Evolutionary conservation across 2,329 filamentous ascomycete genomes (phyloP).

Genomic region (Colletotrichum sp.): DNA sequence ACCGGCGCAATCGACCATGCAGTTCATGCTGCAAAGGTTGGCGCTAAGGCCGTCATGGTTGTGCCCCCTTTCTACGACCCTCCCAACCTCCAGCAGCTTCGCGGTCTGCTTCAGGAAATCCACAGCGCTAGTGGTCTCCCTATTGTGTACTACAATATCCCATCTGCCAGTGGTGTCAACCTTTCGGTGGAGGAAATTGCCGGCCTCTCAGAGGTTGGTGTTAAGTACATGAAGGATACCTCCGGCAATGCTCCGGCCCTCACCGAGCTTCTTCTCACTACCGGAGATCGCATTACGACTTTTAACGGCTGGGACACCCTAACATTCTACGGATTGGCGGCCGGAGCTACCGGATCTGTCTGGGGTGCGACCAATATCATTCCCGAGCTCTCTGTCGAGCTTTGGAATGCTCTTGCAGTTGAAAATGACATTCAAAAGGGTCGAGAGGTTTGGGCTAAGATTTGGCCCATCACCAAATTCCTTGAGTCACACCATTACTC

Average conservation of each 20-base stretch:
- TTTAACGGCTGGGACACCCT: constrained; percentile 61
- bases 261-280: constrained; percentile 52
- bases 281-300: constrained; percentile 41
- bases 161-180: constrained; percentile 47
- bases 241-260: constrained; percentile 55
- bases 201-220: constrained; percentile 46
- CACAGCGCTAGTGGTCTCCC: constrained; percentile 43
- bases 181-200: constrained; percentile 48
- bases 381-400: constrained; percentile 50
- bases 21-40: constrained; percentile 39
- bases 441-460: constrained; percentile 52
- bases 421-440: constrained; percentile 45
- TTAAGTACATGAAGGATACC: constrained; percentile 57
- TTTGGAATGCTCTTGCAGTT: constrained; percentile 51
- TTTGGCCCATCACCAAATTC: constrained; percentile 55
- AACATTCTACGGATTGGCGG: constrained; percentile 56
- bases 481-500: constrained; percentile 53
- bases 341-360: constrained; percentile 53
- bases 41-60: constrained; percentile 51
- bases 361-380: constrained; percentile 58
- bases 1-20: constrained; percentile 45
- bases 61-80: constrained; percentile 57
- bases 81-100: constrained; percentile 42
- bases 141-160: constrained; percentile 58
- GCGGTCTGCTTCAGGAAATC: constrained; percentile 44